Evolutionary conservation across 345 rosid species (phyloP).

Genomic region (Brassica cretica): DNA sequence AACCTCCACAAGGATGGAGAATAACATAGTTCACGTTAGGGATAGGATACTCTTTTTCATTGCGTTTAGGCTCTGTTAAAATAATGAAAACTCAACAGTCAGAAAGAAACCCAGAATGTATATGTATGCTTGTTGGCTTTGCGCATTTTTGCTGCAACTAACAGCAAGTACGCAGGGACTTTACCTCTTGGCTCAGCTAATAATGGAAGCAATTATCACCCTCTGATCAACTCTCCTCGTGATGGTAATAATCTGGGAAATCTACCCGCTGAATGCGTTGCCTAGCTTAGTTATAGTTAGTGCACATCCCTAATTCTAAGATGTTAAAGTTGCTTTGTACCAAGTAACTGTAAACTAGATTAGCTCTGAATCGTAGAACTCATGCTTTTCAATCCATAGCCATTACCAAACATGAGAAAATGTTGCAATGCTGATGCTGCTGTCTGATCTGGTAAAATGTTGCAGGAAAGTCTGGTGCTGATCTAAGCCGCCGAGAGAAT

Average conservation of each 20-base stretch:
- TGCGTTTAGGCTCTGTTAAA: neutral
- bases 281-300: neutral
- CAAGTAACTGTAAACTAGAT: neutral
- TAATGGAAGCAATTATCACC: slow-evolving; percentile 15
- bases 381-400: slow-evolving; percentile 6
- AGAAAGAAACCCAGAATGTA: neutral
- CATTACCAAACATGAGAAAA: neutral
- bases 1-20: neutral
- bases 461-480: slow-evolving; percentile 35
- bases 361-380: slow-evolving; percentile 7
- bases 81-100: neutral
- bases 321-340: neutral
- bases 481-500: slow-evolving; percentile 35
- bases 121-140: neutral
- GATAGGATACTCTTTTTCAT: neutral
- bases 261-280: neutral
- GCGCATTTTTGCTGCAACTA: slow-evolving; percentile 4
- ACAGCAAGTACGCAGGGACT: slow-evolving; percentile 29
- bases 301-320: neutral
- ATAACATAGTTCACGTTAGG: neutral
- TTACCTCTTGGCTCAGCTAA: slow-evolving; percentile 21
- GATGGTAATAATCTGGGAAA: slow-evolving; percentile 20
- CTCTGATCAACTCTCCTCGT: slow-evolving; percentile 18
- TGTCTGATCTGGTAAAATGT: neutral
- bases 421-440: neutral